phyloP scores from a whole-genome alignment of 1,284 basidiomycete genomes.

The Cerrena zonata region DNA sequence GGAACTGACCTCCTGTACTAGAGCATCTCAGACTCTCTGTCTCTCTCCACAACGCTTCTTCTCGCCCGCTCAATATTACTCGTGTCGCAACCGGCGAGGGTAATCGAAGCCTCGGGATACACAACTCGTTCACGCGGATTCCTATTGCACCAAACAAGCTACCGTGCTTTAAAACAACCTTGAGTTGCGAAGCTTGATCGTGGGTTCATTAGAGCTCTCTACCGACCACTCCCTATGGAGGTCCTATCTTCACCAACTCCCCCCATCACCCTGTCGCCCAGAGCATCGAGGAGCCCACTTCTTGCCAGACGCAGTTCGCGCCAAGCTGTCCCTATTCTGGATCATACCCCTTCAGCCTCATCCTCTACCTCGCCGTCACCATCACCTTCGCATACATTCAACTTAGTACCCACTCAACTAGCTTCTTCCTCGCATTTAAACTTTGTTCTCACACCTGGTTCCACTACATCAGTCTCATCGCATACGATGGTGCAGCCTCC shows the following conservation, averaged over 20 bases:
- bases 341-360: conserved; percentile 6
- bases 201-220: not conserved
- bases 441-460: not conserved
- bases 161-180: not conserved
- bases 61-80: not conserved
- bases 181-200: not conserved
- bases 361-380: conserved; percentile 18
- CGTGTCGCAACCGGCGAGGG: not conserved
- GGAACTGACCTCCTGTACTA: not conserved
- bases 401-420: conserved; percentile 9
- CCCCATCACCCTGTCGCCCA: not conserved
- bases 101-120: not conserved
- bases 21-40: not conserved
- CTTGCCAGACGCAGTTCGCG: conserved; percentile 1
- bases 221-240: not conserved
- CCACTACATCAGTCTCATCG: not conserved
- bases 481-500: not conserved
- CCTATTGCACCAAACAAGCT: not conserved
- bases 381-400: conserved; percentile 12
- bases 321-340: conserved; percentile 8
- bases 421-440: not conserved
- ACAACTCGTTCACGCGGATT: too few species aligned
- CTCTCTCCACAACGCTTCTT: not conserved
- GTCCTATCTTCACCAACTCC: conserved; percentile 2
- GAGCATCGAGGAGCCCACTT: not conserved